phyloP scores from a whole-genome alignment of 331 rosid species.

The Quercus tomentella region DNA sequence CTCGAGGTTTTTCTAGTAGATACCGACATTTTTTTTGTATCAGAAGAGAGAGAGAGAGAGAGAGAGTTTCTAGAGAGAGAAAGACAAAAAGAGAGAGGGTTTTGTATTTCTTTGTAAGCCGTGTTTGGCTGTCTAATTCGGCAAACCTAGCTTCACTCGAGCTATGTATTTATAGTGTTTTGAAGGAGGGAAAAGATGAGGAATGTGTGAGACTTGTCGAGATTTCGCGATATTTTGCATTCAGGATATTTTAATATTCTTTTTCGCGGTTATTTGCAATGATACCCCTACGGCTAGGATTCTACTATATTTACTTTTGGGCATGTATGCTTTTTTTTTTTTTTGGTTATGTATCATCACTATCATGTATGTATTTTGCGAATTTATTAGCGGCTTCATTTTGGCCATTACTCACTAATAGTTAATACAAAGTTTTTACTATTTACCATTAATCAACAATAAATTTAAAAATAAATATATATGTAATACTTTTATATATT shows the following conservation, averaged over 20 bases:
- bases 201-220: background rate
- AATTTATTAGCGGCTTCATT: too few relatives aligned
- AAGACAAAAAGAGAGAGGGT: background rate
- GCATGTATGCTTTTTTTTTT: background rate
- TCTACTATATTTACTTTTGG: slow-evolving; percentile 7
- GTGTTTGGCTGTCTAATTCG: slow-evolving; percentile 49
- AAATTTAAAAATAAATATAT: too few relatives aligned
- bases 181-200: background rate
- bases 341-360: background rate
- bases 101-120: slow-evolving; percentile 1
- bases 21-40: slow-evolving; percentile 49
- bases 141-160: slow-evolving; percentile 86
- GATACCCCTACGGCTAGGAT: background rate
- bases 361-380: too few relatives aligned
- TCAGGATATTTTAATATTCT: slow-evolving; percentile 1
- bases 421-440: too few relatives aligned
- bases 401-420: too few relatives aligned
- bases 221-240: slow-evolving; percentile 27
- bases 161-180: slow-evolving; percentile 59
- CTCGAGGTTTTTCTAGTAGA: slow-evolving; percentile 59
- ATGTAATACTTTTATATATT: too few relatives aligned
- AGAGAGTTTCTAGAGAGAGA: background rate
- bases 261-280: slow-evolving; percentile 8
- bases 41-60: background rate
- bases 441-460: too few relatives aligned